These are phyloP conservation scores for Leccinum boreale DNA, from an alignment of 768 basidiomycete genomes.

Conservation along the genomic window DNA sequence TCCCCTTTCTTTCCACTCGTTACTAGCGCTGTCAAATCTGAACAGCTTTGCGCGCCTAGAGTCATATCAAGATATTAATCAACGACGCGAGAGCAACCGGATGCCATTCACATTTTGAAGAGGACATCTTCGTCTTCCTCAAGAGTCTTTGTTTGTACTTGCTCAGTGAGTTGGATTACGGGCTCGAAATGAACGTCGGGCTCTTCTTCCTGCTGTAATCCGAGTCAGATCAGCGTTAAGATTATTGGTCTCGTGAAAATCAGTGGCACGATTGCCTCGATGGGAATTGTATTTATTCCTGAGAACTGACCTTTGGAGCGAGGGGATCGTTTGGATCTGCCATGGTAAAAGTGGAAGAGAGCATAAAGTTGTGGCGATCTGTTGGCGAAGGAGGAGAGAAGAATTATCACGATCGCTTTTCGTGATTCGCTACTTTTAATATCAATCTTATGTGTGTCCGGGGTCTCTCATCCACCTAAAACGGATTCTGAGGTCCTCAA, in stretches of 20 bases:
- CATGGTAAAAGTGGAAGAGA: constrained; percentile 38
- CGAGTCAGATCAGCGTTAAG: constrained; percentile 26
- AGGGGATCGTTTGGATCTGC: constrained; percentile 60
- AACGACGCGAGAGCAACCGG: background rate
- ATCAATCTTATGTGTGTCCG: constrained; percentile 20
- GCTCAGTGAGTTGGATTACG: constrained; percentile 93
- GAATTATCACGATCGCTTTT: constrained; percentile 25
- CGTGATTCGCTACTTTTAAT: constrained; percentile 5
- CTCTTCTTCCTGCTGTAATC: constrained; percentile 59
- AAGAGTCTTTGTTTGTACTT: constrained; percentile 90
- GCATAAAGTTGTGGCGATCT: constrained; percentile 1
- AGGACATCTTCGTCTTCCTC: constrained; percentile 92
- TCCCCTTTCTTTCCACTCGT: constrained; percentile 98
- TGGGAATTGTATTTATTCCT: constrained; percentile 5
- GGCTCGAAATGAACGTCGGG: constrained; percentile 92
- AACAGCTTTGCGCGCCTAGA: constrained; percentile 96
- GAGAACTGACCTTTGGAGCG: constrained; percentile 61
- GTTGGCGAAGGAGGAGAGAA: constrained; percentile 16
- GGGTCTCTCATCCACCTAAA: constrained; percentile 20
- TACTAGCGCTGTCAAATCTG: constrained; percentile 73
- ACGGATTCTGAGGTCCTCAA: constrained; percentile 1
- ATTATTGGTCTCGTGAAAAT: constrained; percentile 20
- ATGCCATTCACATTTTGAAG: constrained; percentile 86
- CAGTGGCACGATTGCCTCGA: constrained; percentile 30
- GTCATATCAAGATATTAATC: constrained; percentile 9